Evolutionary conservation across 768 basidiomycete genomes (phyloP), one percentile per base, ranked within the genome.

Genomic region (Lentinula lateritia): DNA sequence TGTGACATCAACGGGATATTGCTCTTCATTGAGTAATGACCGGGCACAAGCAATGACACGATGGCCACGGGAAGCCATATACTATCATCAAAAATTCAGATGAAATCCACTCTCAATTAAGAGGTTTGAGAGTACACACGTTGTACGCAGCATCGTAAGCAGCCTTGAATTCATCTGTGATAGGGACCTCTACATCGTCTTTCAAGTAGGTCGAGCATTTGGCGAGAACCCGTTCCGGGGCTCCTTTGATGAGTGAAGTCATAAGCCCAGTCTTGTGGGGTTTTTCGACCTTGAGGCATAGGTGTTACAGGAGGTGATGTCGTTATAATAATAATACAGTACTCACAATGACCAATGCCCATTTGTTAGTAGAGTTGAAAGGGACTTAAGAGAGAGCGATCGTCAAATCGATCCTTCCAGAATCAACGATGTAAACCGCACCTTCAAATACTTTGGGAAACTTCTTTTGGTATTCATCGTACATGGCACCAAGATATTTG

Each of bases 11-110:
- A 61, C 64, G 4, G 81, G 77, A 66, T 83, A 88, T 64, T 74
- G 61, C 28, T 79, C 76, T 41, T 74, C 76, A 2, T 81, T 75
- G 52, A 88, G 81, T 16, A 86, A 78, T 16, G 71, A 69, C 65
- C 87, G 86, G 1, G 87, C 87, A 67, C 85, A 87, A n/a, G 85
- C 87, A 60, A 89, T 89, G 50, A 87, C 87, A 45, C 87, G 84
- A 68, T 89, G 87, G 16, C 87, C 87, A 62, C 87, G 78, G n/a
- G 86, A 87, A 0, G 87, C 86, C 87, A 89, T 89, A 70, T 89
- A 89, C 85, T 88, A 63, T 41, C 32, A 28, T 50, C 28, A 50
- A 64, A 64, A 13, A 62, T 60, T 50, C 5, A 52, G 5, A 12
- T 41, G 45, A 52, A 48, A 34, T 20, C 50, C 7, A 8, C 34